Base-by-base conservation (phyloP, 352 stramenopile species). In the Proteromonas lacertae region DNA sequence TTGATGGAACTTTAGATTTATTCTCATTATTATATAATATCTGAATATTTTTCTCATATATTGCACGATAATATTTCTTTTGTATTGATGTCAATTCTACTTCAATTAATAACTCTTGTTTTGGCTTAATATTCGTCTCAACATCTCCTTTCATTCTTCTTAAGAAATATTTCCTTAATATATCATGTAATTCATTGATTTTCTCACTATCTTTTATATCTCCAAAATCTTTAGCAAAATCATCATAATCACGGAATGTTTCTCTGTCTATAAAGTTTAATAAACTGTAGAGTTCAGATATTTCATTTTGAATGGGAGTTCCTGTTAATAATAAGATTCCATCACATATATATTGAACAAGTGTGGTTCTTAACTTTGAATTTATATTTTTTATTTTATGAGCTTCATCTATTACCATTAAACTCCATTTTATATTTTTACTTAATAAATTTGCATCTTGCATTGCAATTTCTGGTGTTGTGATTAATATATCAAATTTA, bases 301-400 rank as follows among this genome's bases (percentile, higher is more conserved):
- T 57, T 41, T 90, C 86, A 46, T 88, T 90, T 51, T 92, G 75
- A 35, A 91, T 45, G 26, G 78, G 78, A 16, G 78, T 92, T 36
- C 78, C 78, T 2, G 59, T 70, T 29, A 70, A 40, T 13, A 70
- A 38, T 0, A 79, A 33, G 1, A 64, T 51, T 40, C 63, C 59
- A 16, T 65, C 44, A 3, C 50, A 66, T 1, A 59, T 51, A 10
- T 79, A 47, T 3, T 47, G 45, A 12, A 63, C 41, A 12, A 82
- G 52, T 7, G 48, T 56, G 38, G 57, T 54, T 32, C 46, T 64
- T 8, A 82, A 60, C 41, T 78, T 69, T 29, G 79, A 77, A 16
- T 91, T 76, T 38, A 90, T 79, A 56, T 96, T 96, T 60, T 96
- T 96, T 45, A 95, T 83, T 35, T 82, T 61, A 53, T 96, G 84